Percentiles rank a stretch among this genome's conserved stretches.
phyloP scores from a whole-genome alignment of 2,329 filamentous ascomycete genomes.

The Fragosphaeria purpurea region DNA sequence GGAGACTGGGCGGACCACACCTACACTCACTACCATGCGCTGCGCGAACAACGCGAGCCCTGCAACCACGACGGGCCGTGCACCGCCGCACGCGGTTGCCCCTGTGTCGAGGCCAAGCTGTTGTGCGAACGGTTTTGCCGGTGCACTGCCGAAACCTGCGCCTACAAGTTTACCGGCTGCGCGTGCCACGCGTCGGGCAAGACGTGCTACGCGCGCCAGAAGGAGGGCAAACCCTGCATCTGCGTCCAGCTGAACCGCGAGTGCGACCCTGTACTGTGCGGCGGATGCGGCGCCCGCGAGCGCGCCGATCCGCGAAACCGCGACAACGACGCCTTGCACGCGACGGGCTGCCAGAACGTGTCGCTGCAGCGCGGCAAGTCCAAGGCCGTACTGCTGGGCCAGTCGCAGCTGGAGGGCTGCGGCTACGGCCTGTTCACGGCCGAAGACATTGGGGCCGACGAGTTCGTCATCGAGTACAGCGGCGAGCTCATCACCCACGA shows the following conservation, averaged over 20 bases:
- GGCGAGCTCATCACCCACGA: constrained; percentile 65
- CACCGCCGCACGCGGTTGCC: constrained; percentile 43
- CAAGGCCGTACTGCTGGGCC: constrained; percentile 58
- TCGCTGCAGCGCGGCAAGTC: constrained; percentile 56
- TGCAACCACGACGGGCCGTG: constrained; percentile 64
- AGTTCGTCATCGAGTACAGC: constrained; percentile 74
- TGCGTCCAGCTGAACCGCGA: constrained; percentile 66
- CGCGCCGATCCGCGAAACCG: constrained; percentile 60
- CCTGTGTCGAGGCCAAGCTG: constrained; percentile 50
- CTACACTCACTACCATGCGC: constrained; percentile 43
- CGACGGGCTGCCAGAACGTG: constrained; percentile 61
- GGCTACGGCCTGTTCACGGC: constrained; percentile 69
- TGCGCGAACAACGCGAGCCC: constrained; percentile 49
- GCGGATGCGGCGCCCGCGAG: constrained; percentile 57
- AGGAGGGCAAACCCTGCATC: constrained; percentile 51
- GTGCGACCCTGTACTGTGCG: constrained; percentile 69
- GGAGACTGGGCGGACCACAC: constrained; percentile 48
- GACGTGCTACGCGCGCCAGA: constrained; percentile 45
- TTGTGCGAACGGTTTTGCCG: constrained; percentile 66
- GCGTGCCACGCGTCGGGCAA: constrained; percentile 51
- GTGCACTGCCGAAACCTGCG: constrained; percentile 49
- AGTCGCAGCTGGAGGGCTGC: constrained; percentile 56
- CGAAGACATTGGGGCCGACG: constrained; percentile 54
- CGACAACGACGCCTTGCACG: constrained; percentile 45
- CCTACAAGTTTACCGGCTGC: constrained; percentile 57